phyloP scores from a whole-genome alignment of 1,284 basidiomycete genomes.

The Takashimella koratensis region DNA sequence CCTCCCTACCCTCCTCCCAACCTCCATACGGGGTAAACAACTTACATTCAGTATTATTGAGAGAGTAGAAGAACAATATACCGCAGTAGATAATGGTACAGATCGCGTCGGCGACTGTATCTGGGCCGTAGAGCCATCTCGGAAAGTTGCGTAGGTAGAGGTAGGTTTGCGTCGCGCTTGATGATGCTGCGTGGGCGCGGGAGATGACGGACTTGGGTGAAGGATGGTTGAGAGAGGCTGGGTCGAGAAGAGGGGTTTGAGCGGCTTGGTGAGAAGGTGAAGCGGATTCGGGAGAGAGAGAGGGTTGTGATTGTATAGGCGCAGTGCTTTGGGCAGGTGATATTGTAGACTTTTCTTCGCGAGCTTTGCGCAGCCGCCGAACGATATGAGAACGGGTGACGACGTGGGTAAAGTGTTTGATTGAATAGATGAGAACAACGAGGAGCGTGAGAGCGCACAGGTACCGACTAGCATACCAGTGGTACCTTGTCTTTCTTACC shows the following conservation, averaged over 20 bases:
- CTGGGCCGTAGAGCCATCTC: conserved; percentile 29
- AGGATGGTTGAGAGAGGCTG: background rate
- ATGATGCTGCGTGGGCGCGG: background rate
- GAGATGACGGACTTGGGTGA: background rate
- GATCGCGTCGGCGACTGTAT: conserved; percentile 24
- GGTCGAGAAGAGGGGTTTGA: background rate
- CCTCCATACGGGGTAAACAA: too few species aligned
- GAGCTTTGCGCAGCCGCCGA: too few species aligned
- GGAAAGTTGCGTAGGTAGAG: conserved; percentile 28
- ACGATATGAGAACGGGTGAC: too few species aligned
- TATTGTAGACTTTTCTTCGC: too few species aligned
- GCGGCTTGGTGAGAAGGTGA: too few species aligned
- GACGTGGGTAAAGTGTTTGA: background rate
- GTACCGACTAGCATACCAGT: conserved; percentile 21
- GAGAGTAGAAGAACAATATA: conserved; percentile 8
- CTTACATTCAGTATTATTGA: conserved; percentile 17
- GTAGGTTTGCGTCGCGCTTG: background rate
- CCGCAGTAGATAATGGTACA: conserved; percentile 23
- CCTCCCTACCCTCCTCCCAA: too few species aligned
- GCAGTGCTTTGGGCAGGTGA: too few species aligned
- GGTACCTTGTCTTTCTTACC: conserved; percentile 1
- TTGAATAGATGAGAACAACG: conserved; percentile 4
- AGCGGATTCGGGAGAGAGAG: too few species aligned
- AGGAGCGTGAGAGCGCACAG: conserved; percentile 9
- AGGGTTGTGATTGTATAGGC: too few species aligned